phyloP scores from a whole-genome alignment of 768 basidiomycete genomes.

The Lactarius sanguifluus region DNA sequence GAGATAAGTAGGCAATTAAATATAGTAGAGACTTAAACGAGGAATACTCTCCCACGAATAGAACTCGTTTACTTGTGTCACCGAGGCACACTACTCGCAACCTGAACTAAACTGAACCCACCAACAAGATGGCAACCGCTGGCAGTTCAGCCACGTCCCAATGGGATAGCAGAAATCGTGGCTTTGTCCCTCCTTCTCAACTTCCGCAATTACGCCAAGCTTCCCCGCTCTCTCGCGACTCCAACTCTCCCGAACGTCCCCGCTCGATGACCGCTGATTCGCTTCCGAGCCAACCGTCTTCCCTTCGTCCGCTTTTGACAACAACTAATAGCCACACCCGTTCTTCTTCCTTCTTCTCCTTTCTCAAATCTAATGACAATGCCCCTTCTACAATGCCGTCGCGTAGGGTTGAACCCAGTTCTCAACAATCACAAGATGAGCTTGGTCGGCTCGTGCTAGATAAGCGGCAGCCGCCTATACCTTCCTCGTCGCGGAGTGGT shows the following conservation, averaged over 20 bases:
- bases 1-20: not conserved
- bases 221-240: slow-evolving; percentile 33
- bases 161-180: slow-evolving; percentile 41
- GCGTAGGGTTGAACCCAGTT: slow-evolving; percentile 12
- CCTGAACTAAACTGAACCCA: not conserved
- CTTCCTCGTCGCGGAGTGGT: not conserved
- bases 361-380: slow-evolving; percentile 43
- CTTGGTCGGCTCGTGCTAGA: slow-evolving; percentile 17
- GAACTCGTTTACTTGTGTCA: not conserved
- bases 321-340: slow-evolving; percentile 45
- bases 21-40: not conserved
- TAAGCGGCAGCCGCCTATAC: not conserved
- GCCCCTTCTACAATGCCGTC: slow-evolving; percentile 29
- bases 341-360: slow-evolving; percentile 66
- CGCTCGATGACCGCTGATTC: slow-evolving; percentile 16
- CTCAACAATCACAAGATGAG: slow-evolving; percentile 18
- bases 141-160: slow-evolving; percentile 34
- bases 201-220: slow-evolving; percentile 36
- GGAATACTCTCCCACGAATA: slow-evolving; percentile 2
- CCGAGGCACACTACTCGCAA: not conserved
- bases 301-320: slow-evolving; percentile 29
- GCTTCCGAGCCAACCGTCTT: slow-evolving; percentile 11
- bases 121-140: slow-evolving; percentile 25
- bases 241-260: slow-evolving; percentile 28
- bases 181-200: slow-evolving; percentile 40